Conservation (phyloP, 805 yeast species). For the Candida xiaguanensis region DNA sequence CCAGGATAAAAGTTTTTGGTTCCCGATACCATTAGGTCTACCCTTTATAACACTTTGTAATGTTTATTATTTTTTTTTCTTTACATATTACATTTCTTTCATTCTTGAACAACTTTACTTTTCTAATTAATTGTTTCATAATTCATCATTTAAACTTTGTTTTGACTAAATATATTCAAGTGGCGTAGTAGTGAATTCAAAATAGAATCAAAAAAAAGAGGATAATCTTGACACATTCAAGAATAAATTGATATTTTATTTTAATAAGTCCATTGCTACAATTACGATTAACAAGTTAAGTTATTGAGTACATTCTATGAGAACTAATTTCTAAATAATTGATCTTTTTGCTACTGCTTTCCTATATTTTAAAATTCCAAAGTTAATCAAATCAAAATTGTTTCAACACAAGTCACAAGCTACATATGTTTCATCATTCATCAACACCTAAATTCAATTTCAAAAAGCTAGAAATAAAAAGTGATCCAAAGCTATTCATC, state of each 20-base stretch:
- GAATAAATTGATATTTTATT: no score
- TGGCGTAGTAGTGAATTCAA: no score
- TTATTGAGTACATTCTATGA: no score
- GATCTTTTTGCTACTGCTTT: background rate
- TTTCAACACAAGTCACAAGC: background rate
- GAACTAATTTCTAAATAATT: no score
- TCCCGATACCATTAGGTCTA: background rate
- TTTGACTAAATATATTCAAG: background rate
- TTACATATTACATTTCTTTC: background rate
- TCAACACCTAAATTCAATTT: background rate
- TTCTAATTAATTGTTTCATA: background rate
- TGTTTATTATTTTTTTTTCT: background rate
- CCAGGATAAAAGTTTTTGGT: background rate
- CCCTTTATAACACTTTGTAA: no score
- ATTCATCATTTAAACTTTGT: background rate
- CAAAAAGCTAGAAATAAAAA: background rate
- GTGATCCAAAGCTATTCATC: background rate
- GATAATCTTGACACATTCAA: background rate
- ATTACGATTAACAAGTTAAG: no score
- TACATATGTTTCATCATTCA: background rate
- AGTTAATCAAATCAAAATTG: background rate
- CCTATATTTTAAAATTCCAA: background rate
- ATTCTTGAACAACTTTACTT: background rate
- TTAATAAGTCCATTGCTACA: no score
- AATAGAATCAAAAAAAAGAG: no score